phyloP scores from a whole-genome alignment of 192 early-diverging fungal species.

The Powellomyces hirtus region DNA sequence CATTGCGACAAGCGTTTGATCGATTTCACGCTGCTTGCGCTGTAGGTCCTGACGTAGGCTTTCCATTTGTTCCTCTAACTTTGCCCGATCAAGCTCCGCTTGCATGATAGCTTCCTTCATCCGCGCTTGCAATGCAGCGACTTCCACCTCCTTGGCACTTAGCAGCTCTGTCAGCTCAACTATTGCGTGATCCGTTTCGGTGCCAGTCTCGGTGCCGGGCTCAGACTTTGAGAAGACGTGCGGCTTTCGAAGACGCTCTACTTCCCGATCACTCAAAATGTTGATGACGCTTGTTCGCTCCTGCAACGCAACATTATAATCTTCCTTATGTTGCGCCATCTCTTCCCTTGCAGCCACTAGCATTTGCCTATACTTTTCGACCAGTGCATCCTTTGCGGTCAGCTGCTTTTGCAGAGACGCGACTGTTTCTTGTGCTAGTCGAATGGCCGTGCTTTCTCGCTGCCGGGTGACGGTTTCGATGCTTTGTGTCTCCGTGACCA shows the following conservation, averaged over 20 bases:
- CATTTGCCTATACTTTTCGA: slow-evolving; percentile 49
- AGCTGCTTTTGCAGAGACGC: slow-evolving; percentile 48
- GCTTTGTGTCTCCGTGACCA: background rate
- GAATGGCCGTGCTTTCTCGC: slow-evolving; percentile 39
- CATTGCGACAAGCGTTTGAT: background rate
- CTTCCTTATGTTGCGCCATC: slow-evolving; percentile 22
- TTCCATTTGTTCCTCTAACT: slow-evolving; percentile 14
- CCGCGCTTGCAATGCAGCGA: background rate
- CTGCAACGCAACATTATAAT: slow-evolving; percentile 10
- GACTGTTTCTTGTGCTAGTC: slow-evolving; percentile 39
- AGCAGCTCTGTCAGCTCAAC: slow-evolving; percentile 1
- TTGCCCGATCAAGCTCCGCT: slow-evolving; percentile 7
- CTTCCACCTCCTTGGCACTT: slow-evolving; percentile 21
- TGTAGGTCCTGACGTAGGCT: slow-evolving; percentile 24
- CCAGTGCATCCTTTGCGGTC: slow-evolving; percentile 34
- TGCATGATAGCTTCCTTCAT: slow-evolving; percentile 6
- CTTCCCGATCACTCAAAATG: slow-evolving; percentile 25
- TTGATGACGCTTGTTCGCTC: slow-evolving; percentile 28
- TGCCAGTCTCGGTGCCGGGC: background rate
- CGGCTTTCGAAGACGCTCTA: slow-evolving; percentile 24
- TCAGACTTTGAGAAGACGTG: background rate
- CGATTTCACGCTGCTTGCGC: slow-evolving; percentile 26
- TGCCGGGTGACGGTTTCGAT: background rate
- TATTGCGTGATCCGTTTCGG: background rate
- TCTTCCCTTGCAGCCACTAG: slow-evolving; percentile 34